These are phyloP conservation scores for Phanerochaete carnosa DNA, from an alignment of 768 basidiomycete species.

Conservation along the genomic window DNA sequence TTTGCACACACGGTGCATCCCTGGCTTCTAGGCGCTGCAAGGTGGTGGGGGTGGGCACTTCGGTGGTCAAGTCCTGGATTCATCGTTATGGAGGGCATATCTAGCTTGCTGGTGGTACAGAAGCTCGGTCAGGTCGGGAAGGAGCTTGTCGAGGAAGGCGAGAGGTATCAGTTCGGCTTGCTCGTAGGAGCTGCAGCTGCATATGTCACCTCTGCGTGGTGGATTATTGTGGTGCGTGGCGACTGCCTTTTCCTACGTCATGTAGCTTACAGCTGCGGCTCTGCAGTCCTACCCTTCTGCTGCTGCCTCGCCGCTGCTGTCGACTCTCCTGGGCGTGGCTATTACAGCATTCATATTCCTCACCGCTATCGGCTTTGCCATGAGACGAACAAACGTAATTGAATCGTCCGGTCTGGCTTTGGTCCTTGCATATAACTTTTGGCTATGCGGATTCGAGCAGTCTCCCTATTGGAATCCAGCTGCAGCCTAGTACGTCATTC, in stretches of 20 bases:
- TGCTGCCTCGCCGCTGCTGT: slow-evolving; percentile 80
- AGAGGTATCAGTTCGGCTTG: slow-evolving; percentile 53
- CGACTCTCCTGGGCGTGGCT: slow-evolving; percentile 85
- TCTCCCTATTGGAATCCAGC: slow-evolving; percentile 69
- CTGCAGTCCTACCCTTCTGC: slow-evolving; percentile 78
- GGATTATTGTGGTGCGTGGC: slow-evolving; percentile 73
- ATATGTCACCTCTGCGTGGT: slow-evolving; percentile 82
- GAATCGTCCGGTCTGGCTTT: slow-evolving; percentile 87
- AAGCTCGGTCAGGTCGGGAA: slow-evolving; percentile 77
- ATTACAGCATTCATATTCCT: slow-evolving; percentile 88
- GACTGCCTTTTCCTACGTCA: neutral
- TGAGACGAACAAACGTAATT: slow-evolving; percentile 88
- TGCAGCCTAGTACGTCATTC: slow-evolving; percentile 65
- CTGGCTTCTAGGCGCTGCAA: slow-evolving; percentile 50
- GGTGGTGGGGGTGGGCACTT: slow-evolving; percentile 72
- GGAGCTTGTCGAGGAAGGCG: slow-evolving; percentile 66
- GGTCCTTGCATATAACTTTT: slow-evolving; percentile 87
- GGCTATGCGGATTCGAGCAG: slow-evolving; percentile 83
- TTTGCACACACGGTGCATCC: slow-evolving; percentile 67
- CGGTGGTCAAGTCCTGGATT: slow-evolving; percentile 74
- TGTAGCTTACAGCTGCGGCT: slow-evolving; percentile 5
- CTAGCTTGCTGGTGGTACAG: slow-evolving; percentile 79
- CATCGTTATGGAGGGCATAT: slow-evolving; percentile 80
- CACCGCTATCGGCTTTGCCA: slow-evolving; percentile 85
- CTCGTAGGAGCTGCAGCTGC: slow-evolving; percentile 53